These are phyloP conservation scores for Spongispora temasekensis DNA, from an alignment of 1,284 basidiomycete species.

Conservation along the genomic window DNA sequence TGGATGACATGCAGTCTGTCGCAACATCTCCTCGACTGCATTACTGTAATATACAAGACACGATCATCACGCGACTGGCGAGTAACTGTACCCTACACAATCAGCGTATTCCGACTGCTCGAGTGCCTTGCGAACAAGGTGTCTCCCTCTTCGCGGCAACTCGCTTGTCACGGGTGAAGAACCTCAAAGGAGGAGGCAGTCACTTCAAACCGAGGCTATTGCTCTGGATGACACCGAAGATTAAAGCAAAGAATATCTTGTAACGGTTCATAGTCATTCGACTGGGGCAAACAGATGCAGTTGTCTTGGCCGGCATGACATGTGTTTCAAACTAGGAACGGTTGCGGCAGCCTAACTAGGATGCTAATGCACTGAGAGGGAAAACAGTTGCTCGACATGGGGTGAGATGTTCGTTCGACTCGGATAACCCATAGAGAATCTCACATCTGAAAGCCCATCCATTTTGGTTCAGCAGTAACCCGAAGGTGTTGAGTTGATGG, in stretches of 20 bases:
- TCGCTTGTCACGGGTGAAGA: conserved; percentile 24
- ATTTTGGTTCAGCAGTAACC: conserved; percentile 31
- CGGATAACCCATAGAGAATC: conserved; percentile 28
- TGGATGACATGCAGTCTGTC: conserved; percentile 18
- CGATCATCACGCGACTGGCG: conserved; percentile 28
- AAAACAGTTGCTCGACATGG: conserved; percentile 26
- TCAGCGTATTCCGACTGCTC: conserved; percentile 26
- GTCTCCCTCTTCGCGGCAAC: conserved; percentile 25
- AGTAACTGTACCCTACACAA: conserved; percentile 12
- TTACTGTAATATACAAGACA: conserved; percentile 32
- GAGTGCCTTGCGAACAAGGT: conserved; percentile 29
- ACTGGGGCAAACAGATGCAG: too few relatives aligned
- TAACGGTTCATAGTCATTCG: conserved; percentile 25
- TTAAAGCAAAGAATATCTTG: conserved; percentile 19
- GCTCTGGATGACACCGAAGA: conserved; percentile 5
- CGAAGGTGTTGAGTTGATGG: conserved; percentile 39
- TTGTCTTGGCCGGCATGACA: conserved; percentile 27
- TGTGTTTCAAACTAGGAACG: conserved; percentile 27
- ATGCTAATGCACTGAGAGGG: conserved; percentile 26
- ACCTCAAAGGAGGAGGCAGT: conserved; percentile 14
- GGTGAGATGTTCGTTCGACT: conserved; percentile 9
- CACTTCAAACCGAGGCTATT: background rate
- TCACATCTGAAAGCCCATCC: conserved; percentile 28
- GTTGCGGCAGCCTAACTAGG: conserved; percentile 28
- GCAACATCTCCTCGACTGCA: conserved; percentile 29